Evolutionary conservation across 2,329 filamentous ascomycete species (phyloP), one percentile per base, ranked within the genome.

Genomic region (Metarhizium rileyi): DNA sequence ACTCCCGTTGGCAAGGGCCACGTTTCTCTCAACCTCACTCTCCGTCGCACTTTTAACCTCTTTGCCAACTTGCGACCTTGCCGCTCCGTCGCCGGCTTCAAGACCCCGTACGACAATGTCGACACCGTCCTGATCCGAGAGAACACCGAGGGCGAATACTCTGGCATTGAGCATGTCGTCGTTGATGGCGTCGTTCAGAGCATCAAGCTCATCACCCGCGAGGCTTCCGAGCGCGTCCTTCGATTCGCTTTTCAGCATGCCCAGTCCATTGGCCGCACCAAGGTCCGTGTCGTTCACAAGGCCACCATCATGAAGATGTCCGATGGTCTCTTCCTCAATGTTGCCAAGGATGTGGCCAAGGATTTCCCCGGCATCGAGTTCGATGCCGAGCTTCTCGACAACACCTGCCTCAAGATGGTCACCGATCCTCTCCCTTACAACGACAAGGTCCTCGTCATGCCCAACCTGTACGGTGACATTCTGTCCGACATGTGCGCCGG

Each of bases 301-400:
- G 93, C 93, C 70, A 97, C 93, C 67, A 98, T 98, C 77, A 98
- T 98, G 93, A 98, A 98, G 84, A 95, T 96, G 88, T 91, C 86
- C 67, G 93, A 98, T 70, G 93, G 93, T 75, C 87, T 98, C 55
- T 98, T 98, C 84, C 81, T 98, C 61, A 87, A 80, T 71, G 89
- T 86, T 55, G 93, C 86, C 61, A 77, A 83, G 60, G 81, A 93
- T 54, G 82, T 98, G 59, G 79, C 89, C 70, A 95, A 95, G 82
- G 90, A 97, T 67, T 98, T 87, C 81, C 93, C 93, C 56, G 78
- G 84, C 61, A 88, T 98, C 64, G 87, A 96, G 75, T 97, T 98
- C 68, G 91, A 97, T 67, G 88, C 88, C 62, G 93, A 98, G 80
- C 82, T 98, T 58, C 86, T 98, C 61, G 93, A 98, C 81, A 98